Evolutionary conservation across 768 basidiomycete species (phyloP).

Genomic region (Paxillus rubicundulus): DNA sequence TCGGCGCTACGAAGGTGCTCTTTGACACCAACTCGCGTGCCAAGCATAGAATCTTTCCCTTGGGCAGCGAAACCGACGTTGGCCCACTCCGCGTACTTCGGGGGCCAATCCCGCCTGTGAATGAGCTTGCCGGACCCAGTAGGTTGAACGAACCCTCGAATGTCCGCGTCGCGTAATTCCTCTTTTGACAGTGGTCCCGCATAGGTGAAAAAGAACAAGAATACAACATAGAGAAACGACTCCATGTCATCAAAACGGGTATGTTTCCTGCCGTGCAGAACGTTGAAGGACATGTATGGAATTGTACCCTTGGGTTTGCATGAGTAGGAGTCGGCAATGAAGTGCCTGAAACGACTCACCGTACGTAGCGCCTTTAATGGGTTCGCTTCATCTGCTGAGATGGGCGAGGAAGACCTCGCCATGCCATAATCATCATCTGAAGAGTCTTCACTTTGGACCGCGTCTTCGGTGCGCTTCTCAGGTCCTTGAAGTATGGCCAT

Average conservation of each 20-base stretch:
- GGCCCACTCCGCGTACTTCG: no score
- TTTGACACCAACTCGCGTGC: background rate
- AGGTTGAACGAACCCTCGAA: background rate
- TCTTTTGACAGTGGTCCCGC: background rate
- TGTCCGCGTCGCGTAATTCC: background rate
- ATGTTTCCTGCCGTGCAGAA: background rate
- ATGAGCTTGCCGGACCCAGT: background rate
- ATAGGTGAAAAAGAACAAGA: conserved; percentile 5
- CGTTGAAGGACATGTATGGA: conserved; percentile 5
- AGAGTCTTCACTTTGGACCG: background rate
- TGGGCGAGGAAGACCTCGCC: no score
- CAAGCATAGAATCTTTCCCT: background rate
- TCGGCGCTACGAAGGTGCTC: no score
- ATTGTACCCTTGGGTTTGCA: background rate
- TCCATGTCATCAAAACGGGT: conserved; percentile 3
- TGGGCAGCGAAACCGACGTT: no score
- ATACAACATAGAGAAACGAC: conserved; percentile 2
- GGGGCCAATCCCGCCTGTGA: background rate
- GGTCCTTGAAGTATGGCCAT: conserved; percentile 5
- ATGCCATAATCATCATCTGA: no score
- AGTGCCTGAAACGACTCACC: background rate
- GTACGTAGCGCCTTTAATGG: background rate
- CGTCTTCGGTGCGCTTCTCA: background rate
- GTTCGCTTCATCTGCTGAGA: no score
- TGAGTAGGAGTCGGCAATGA: background rate